Evolutionary conservation across 73 alveolate species (phyloP).

Genomic region (Stentor roeselii): DNA sequence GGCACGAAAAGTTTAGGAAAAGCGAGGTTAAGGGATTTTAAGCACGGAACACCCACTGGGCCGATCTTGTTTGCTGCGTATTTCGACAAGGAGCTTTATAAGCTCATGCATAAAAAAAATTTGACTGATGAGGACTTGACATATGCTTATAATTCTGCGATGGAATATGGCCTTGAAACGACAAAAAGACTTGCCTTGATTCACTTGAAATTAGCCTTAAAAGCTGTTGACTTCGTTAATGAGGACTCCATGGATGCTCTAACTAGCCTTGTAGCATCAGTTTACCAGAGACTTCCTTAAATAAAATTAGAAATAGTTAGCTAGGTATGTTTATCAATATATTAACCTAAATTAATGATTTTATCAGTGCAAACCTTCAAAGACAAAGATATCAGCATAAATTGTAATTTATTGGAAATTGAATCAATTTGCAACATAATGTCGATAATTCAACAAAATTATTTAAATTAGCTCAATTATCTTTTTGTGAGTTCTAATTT

Average conservation of each 20-base stretch:
- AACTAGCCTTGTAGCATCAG: background rate
- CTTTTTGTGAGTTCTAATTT: no score
- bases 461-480: no score
- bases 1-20: conserved; percentile 26
- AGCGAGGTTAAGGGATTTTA: conserved; percentile 17
- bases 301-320: no score
- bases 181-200: conserved; percentile 20
- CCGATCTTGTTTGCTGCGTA: conserved; percentile 11
- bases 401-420: no score
- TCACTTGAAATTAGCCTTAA: conserved; percentile 13
- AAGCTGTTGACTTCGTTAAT: conserved; percentile 7
- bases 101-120: background rate
- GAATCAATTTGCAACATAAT: no score
- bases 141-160: background rate
- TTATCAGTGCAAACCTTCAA: no score
- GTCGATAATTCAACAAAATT: no score
- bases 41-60: conserved; percentile 27
- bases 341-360: no score
- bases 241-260: background rate
- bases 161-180: background rate
- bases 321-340: no score
- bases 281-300: conserved; percentile 19
- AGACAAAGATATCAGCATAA: no score
- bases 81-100: background rate
- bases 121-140: background rate